These are phyloP conservation scores for Tylopilus sp. DNA, from an alignment of 1,284 basidiomycete species.

Conservation along the genomic window DNA sequence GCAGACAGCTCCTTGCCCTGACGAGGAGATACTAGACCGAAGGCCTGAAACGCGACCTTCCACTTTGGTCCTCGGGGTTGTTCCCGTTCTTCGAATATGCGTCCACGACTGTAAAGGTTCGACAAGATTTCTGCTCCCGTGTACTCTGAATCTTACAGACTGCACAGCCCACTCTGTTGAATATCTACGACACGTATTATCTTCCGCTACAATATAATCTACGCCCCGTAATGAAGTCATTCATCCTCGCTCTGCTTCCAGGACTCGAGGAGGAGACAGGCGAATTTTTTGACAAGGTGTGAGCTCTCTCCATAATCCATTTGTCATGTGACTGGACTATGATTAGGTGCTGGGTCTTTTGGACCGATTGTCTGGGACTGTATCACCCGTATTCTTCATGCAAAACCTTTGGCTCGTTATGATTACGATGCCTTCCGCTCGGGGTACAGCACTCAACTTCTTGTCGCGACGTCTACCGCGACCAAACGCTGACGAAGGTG, in stretches of 20 bases:
- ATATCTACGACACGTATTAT: slow-evolving; percentile 87
- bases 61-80: slow-evolving; percentile 92
- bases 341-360: slow-evolving; percentile 75
- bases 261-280: slow-evolving; percentile 94
- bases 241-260: slow-evolving; percentile 89
- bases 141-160: background rate
- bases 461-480: slow-evolving; percentile 74
- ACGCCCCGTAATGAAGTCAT: slow-evolving; percentile 87
- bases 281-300: slow-evolving; percentile 92
- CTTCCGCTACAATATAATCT: slow-evolving; percentile 79
- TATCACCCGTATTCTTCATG: slow-evolving; percentile 85
- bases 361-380: slow-evolving; percentile 76
- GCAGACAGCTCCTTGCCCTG: background rate
- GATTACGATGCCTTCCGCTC: slow-evolving; percentile 81
- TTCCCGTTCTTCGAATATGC: slow-evolving; percentile 99
- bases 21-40: slow-evolving; percentile 57
- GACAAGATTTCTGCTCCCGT: slow-evolving; percentile 12
- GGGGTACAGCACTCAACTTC: slow-evolving; percentile 86
- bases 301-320: slow-evolving; percentile 12
- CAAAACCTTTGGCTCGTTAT: slow-evolving; percentile 94
- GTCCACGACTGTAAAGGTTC: slow-evolving; percentile 86
- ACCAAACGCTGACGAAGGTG: slow-evolving; percentile 66
- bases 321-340: slow-evolving; percentile 13
- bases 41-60: slow-evolving; percentile 81
- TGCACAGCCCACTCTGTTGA: slow-evolving; percentile 72